A percentile compares a stretch with the other conserved stretches of the same genome.
phyloP scores from a whole-genome alignment of 192 early-diverging fungal genomes.

The Thamnidium elegans region DNA sequence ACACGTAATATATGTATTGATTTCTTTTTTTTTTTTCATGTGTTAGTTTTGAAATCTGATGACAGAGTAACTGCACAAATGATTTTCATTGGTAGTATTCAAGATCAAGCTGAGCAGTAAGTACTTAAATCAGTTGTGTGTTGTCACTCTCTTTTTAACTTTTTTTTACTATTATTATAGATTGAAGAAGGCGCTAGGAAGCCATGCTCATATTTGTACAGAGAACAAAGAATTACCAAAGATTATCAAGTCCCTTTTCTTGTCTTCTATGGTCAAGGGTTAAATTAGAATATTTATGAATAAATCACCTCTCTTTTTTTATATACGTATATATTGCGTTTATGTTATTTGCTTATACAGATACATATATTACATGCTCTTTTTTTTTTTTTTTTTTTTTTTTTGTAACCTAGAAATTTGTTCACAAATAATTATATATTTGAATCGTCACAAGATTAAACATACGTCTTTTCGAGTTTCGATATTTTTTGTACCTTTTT shows the following conservation, averaged over 20 bases:
- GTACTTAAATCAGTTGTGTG: constrained; percentile 5
- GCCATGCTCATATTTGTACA: constrained; percentile 55
- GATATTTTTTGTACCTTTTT: no score
- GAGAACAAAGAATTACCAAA: constrained; percentile 61
- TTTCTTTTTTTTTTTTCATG: not conserved
- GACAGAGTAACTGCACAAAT: constrained; percentile 69
- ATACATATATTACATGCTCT: no score
- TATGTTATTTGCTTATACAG: no score
- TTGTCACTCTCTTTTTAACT: not conserved
- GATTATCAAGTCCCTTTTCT: constrained; percentile 61
- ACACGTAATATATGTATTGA: not conserved
- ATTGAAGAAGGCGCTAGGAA: constrained; percentile 49
- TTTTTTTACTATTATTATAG: constrained; percentile 20
- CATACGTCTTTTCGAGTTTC: no score
- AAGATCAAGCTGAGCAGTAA: constrained; percentile 66
- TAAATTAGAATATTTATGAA: constrained; percentile 11
- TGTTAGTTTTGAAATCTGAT: constrained; percentile 62
- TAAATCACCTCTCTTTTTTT: no score
- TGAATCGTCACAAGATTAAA: no score
- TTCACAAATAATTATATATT: no score
- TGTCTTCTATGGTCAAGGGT: constrained; percentile 56
- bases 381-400: no score
- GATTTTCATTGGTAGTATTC: constrained; percentile 81
- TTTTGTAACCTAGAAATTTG: no score
- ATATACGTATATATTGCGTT: no score